Conservation (phyloP, 192 early-diverging fungal species). For the Anaeromyces robustus region DNA sequence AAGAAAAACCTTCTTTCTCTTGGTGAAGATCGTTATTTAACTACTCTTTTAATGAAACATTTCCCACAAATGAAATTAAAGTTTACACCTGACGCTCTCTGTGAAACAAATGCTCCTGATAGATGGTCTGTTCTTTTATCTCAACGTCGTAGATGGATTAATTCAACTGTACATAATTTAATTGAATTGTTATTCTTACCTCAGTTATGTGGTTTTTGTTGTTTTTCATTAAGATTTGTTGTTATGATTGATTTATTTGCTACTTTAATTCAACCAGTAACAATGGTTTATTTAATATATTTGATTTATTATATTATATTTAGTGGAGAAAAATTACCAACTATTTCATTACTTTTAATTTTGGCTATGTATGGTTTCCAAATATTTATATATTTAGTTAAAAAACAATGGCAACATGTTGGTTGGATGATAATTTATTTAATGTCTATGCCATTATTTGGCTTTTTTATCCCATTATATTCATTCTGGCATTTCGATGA, state of each 20-base stretch:
- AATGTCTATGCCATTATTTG: slow-evolving; percentile 76
- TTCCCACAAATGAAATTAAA: slow-evolving; percentile 92
- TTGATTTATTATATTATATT: slow-evolving; percentile 42
- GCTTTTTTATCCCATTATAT: slow-evolving; percentile 48
- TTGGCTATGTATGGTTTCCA: slow-evolving; percentile 80
- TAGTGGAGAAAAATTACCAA: slow-evolving; percentile 60
- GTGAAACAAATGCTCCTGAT: slow-evolving; percentile 87
- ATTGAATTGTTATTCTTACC: slow-evolving; percentile 84
- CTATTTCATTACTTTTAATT: slow-evolving; percentile 70
- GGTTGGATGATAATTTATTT: slow-evolving; percentile 93
- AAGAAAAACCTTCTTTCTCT: slow-evolving; percentile 96
- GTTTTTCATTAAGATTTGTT: slow-evolving; percentile 94
- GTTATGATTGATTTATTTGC: slow-evolving; percentile 87
- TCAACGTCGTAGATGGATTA: slow-evolving; percentile 99
- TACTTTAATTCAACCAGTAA: slow-evolving; percentile 84
- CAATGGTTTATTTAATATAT: slow-evolving; percentile 61
- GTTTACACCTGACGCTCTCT: slow-evolving; percentile 83
- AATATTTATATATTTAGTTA: slow-evolving; percentile 40
- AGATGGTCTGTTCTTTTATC: slow-evolving; percentile 82
- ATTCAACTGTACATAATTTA: slow-evolving; percentile 98
- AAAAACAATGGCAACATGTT: slow-evolving; percentile 69
- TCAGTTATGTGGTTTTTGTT: slow-evolving; percentile 91
- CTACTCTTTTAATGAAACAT: slow-evolving; percentile 92
- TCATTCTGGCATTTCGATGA: slow-evolving; percentile 99
- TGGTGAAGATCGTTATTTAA: slow-evolving; percentile 97